These are phyloP conservation scores for Grosmannia clavigera DNA, from an alignment of 2,329 filamentous ascomycete species.

Conservation along the genomic window DNA sequence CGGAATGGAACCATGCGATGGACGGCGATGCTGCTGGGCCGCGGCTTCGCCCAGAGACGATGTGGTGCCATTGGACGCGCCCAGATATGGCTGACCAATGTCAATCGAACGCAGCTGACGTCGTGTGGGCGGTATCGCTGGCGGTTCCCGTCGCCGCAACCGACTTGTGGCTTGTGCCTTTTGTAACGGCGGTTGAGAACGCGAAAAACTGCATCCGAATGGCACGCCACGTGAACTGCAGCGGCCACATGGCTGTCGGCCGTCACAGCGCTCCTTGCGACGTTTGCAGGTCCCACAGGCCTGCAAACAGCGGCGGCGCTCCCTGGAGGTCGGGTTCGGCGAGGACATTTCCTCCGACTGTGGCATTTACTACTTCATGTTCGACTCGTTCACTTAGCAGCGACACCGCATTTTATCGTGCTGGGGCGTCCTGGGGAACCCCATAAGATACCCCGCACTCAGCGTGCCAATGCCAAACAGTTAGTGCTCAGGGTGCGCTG, in stretches of 20 bases:
- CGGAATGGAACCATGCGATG: not conserved
- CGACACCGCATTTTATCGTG: not conserved
- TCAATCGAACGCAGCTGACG: not conserved
- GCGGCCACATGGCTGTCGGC: constrained; percentile 15
- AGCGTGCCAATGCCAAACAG: not conserved
- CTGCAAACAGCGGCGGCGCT: constrained; percentile 16
- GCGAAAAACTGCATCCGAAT: constrained; percentile 10
- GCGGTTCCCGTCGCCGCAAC: not conserved
- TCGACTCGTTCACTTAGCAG: not conserved
- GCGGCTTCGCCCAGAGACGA: not conserved
- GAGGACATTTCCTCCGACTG: constrained; percentile 12
- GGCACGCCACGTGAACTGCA: constrained; percentile 15
- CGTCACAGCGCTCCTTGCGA: constrained; percentile 20
- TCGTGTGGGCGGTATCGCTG: not conserved
- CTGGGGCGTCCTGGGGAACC: not conserved
- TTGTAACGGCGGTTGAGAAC: not conserved
- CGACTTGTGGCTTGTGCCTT: not conserved
- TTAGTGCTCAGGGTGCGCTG: not conserved
- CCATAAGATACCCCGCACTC: not conserved
- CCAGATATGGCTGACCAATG: not conserved
- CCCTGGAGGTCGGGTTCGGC: constrained; percentile 10
- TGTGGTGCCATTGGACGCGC: not conserved
- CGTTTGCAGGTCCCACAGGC: constrained; percentile 18
- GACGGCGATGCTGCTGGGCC: not conserved
- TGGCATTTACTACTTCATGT: not conserved